phyloP scores from a whole-genome alignment of 176 grass and related monocot genomes.

The Stipa capillata region DNA sequence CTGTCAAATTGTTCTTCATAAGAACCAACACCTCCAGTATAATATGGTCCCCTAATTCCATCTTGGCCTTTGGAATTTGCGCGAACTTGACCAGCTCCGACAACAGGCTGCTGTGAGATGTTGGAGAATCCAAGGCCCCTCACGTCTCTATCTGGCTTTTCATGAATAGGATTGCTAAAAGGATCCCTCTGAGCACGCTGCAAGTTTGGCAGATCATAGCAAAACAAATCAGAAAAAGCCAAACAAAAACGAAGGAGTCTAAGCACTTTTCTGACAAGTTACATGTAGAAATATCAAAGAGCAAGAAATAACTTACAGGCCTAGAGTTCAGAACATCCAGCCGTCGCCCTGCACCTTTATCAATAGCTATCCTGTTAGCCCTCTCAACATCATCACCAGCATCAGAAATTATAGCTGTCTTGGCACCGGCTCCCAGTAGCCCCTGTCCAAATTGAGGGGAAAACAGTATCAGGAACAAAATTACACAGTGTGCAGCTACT shows the following conservation, averaged over 20 bases:
- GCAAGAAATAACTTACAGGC: slow-evolving; percentile 38
- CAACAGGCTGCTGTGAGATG: slow-evolving; percentile 28
- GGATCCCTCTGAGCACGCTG: slow-evolving; percentile 40
- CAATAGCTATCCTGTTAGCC: slow-evolving; percentile 23
- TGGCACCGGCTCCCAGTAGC: slow-evolving; percentile 33
- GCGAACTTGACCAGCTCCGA: slow-evolving; percentile 32
- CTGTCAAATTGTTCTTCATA: slow-evolving; percentile 35
- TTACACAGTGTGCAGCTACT: not conserved
- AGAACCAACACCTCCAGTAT: slow-evolving; percentile 21
- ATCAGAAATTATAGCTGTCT: slow-evolving; percentile 25
- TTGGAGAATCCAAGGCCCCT: slow-evolving; percentile 41
- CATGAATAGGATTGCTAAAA: slow-evolving; percentile 39
- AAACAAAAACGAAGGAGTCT: not conserved
- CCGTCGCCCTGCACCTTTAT: slow-evolving; percentile 36
- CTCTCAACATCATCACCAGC: slow-evolving; percentile 34
- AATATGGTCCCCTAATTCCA: slow-evolving; percentile 28
- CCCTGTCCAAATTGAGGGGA: slow-evolving; percentile 36
- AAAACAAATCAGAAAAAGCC: not conserved
- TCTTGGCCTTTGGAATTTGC: slow-evolving; percentile 49
- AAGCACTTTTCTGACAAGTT: not conserved
- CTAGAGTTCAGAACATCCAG: slow-evolving; percentile 31
- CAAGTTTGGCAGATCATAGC: slow-evolving; percentile 8
- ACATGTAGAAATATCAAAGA: not conserved
- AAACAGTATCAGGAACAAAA: slow-evolving; percentile 25
- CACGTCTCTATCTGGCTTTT: slow-evolving; percentile 37